Evolutionary conservation across 192 early-diverging fungal species (phyloP), one percentile per base, ranked within the genome.

Genomic region (Phycomyces nitens): DNA sequence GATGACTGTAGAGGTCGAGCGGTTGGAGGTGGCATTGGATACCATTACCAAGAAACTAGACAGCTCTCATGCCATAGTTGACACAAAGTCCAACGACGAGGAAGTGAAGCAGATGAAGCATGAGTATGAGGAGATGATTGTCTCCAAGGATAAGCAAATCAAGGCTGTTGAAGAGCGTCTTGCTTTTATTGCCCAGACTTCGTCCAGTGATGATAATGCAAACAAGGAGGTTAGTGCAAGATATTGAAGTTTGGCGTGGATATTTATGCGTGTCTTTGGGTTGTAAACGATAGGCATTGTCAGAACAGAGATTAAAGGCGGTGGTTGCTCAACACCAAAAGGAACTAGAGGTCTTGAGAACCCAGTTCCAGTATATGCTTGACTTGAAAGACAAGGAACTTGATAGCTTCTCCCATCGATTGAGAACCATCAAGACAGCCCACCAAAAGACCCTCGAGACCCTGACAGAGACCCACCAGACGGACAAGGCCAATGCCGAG

Each of bases 341-440:
- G 16, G 65, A 66, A 50, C 43, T 66, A 14, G 38, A 66, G 16
- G 56, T 66, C 21, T 51, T 66, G 40, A 53, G 56, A 20, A 40
- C 62, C 2, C 59, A 73, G 40, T 69, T 73, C 16, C 60, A 69
- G 34, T 26, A 44, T 10, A n/a, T 70, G 22, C 42, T 70, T 14
- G 61, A 64, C n/a, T 64, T 42, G 20, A 73, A 73, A 24, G 67
- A 73, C 15, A 22, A 22, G 8, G 66, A 73, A 20, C 14, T 73
- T 6, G 56, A 73, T 15, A 66, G 64, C 0, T 49, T 53, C 26
- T 47, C 29, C 11, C 27, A 60, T 27, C 18, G 58, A 21, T 41
- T 64, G 14, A 64, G 56, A 39, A 58, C 39, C 27, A 42, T 64
- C 27, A 64, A 39, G 41, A 47, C 38, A 6, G 26, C 50, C 16